These are phyloP conservation scores for Tremella yokohamensis DNA, from an alignment of 768 basidiomycete genomes.

Conservation along the genomic window DNA sequence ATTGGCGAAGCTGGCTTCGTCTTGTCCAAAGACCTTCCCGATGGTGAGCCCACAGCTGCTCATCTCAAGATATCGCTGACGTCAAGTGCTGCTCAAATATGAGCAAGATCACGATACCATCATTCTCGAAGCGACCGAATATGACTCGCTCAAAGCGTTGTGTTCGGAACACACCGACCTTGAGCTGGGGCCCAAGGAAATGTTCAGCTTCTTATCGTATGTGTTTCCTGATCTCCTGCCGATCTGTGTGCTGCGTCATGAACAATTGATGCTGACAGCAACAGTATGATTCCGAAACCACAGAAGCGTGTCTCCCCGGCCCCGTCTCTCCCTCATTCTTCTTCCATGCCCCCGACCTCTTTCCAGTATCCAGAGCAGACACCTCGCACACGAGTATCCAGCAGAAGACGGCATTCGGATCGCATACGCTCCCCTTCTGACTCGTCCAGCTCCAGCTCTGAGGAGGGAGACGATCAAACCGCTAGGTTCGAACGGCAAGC, in stretches of 20 bases:
- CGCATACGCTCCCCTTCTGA: slow-evolving; percentile 35
- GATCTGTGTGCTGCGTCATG: background rate
- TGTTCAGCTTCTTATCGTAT: slow-evolving; percentile 39
- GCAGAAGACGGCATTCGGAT: slow-evolving; percentile 27
- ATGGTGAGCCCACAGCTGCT: slow-evolving; percentile 22
- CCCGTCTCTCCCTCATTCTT: slow-evolving; percentile 25
- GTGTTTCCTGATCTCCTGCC: slow-evolving; percentile 5
- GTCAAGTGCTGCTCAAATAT: slow-evolving; percentile 25
- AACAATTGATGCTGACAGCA: background rate
- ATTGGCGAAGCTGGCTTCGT: slow-evolving; percentile 34
- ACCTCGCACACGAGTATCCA: slow-evolving; percentile 6
- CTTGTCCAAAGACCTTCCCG: slow-evolving; percentile 31
- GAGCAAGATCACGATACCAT: slow-evolving; percentile 29
- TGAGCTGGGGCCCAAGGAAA: slow-evolving; percentile 25
- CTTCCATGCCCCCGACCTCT: slow-evolving; percentile 30
- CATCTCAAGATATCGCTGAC: background rate
- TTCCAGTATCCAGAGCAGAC: slow-evolving; percentile 19
- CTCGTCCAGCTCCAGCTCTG: slow-evolving; percentile 27
- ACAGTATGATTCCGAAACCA: slow-evolving; percentile 27
- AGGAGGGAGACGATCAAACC: slow-evolving; percentile 15
- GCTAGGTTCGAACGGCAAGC: slow-evolving; percentile 12
- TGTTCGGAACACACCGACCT: slow-evolving; percentile 27
- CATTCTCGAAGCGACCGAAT: slow-evolving; percentile 33
- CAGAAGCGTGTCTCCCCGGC: slow-evolving; percentile 17
- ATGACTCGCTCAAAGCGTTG: slow-evolving; percentile 20